Base-by-base conservation (phyloP, 495 filamentous ascomycete species). In the Parathielavia hyrcaniae region DNA sequence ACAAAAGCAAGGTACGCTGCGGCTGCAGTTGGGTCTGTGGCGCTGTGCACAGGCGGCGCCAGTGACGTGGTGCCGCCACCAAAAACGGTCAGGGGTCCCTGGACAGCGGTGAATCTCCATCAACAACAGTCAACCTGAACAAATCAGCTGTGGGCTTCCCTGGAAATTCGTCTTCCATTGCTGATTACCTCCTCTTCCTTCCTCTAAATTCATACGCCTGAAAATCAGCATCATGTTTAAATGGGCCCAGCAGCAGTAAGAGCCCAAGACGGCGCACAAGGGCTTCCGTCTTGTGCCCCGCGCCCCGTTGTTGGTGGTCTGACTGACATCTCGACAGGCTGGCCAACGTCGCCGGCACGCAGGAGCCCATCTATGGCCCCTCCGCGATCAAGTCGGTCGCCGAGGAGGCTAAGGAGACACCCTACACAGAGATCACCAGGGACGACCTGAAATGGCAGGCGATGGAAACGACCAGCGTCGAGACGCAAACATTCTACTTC, bases 401-500 rank as follows among this genome's bases (percentile, higher is more conserved):
- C 54, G 78, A 86, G 62, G 90, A 96, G 73, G 80, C 89, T 56
- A 79, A 86, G 69, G 80, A 82, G 41, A 86, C 83, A 4, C 87
- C 90, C n/a, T 95, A 86, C 69, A 87, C 88, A 32, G 87, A 90
- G 66, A 68, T 90, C 64, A 82, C 77, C 54, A 86, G 84, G 65
- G 81, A 91, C 8, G 84, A 92, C 66, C 63, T 96, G 61, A 86
- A 81, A 80, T 98, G 93, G 93, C 73, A 73, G 57, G 83, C 80
- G 5, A 79, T 88, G 77, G 86, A 90, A 53, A 86, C 84, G 59
- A 97, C 93, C 59, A 86, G 81, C 67, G 93, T 96, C 56, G 93
- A 98, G 76, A 97, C 91, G n/a, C 88, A 97, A 75, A 90, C 81
- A 58, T 98, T 97, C 76, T 97, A 98, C 75, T 72, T 95, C 69